These are phyloP conservation scores for Rhodotorula sp. DNA, from an alignment of 1,284 basidiomycete genomes.

Conservation along the genomic window DNA sequence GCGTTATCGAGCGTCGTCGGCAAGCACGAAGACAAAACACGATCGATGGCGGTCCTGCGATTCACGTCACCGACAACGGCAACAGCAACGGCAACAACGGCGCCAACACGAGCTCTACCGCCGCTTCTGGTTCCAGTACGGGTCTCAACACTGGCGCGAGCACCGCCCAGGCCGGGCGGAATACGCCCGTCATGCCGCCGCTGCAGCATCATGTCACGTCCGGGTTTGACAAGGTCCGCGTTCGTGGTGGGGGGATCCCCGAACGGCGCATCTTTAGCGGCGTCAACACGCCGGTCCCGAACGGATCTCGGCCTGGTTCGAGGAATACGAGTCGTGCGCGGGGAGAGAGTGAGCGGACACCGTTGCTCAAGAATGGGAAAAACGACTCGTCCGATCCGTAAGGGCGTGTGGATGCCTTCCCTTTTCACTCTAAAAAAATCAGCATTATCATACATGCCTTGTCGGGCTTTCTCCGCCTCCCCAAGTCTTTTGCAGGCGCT, in stretches of 20 bases:
- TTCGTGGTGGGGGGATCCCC: constrained; percentile 28
- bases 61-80: neutral
- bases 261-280: constrained; percentile 22
- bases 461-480: too few species aligned
- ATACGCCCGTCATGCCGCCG: neutral
- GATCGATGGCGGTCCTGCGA: constrained; percentile 1
- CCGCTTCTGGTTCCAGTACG: neutral
- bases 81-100: constrained; percentile 1
- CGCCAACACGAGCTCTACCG: neutral
- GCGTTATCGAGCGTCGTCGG: constrained; percentile 39
- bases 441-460: too few species aligned
- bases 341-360: constrained; percentile 12
- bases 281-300: neutral
- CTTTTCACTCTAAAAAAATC: too few species aligned
- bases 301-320: neutral
- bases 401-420: too few species aligned
- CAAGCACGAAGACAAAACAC: constrained; percentile 31
- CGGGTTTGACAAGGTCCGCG: constrained; percentile 36
- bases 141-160: constrained; percentile 14
- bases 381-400: too few species aligned
- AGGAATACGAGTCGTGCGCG: neutral
- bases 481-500: too few species aligned
- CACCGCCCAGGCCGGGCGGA: neutral
- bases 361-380: neutral
- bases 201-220: constrained; percentile 4